Evolutionary conservation across 2,329 filamentous ascomycete genomes (phyloP).

Genomic region (Fusarium sp.): DNA sequence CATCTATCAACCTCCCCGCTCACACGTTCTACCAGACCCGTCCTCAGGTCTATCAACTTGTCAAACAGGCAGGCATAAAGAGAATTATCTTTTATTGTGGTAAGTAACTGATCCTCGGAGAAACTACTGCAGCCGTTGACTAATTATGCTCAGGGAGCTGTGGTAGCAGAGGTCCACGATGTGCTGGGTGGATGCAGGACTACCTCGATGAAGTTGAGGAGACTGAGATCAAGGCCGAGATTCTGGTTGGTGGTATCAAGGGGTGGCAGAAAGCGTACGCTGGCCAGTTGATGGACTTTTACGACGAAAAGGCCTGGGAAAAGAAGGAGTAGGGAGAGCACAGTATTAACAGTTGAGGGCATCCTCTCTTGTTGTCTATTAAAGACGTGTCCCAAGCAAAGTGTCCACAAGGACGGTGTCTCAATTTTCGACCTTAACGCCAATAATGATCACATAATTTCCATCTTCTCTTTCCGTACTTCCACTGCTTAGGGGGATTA

Average conservation of each 20-base stretch:
- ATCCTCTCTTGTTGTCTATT: conserved; percentile 48
- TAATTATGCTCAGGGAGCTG: conserved; percentile 57
- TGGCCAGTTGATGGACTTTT: conserved; percentile 61
- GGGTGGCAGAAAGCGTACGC: conserved; percentile 64
- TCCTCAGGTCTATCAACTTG: conserved; percentile 60
- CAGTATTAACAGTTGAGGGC: conserved; percentile 31
- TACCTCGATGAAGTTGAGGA: conserved; percentile 61
- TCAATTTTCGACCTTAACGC: conserved; percentile 52
- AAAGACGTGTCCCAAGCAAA: conserved; percentile 42
- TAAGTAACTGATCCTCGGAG: conserved; percentile 41
- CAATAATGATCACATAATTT: conserved; percentile 45
- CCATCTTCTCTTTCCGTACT: conserved; percentile 22
- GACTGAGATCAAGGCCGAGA: conserved; percentile 56
- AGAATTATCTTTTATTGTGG: conserved; percentile 67
- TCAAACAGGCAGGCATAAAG: conserved; percentile 60
- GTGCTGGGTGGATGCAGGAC: conserved; percentile 67
- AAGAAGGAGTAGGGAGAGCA: conserved; percentile 38
- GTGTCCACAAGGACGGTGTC: conserved; percentile 33
- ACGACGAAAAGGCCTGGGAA: conserved; percentile 57
- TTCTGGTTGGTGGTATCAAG: conserved; percentile 64
- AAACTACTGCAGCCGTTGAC: not conserved
- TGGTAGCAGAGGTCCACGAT: conserved; percentile 61
- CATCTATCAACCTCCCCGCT: conserved; percentile 68
- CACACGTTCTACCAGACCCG: conserved; percentile 65
- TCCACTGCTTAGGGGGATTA: conserved; percentile 13